Base-by-base conservation (phyloP, 2,329 filamentous ascomycete genomes). In the Penicillium sp. region DNA sequence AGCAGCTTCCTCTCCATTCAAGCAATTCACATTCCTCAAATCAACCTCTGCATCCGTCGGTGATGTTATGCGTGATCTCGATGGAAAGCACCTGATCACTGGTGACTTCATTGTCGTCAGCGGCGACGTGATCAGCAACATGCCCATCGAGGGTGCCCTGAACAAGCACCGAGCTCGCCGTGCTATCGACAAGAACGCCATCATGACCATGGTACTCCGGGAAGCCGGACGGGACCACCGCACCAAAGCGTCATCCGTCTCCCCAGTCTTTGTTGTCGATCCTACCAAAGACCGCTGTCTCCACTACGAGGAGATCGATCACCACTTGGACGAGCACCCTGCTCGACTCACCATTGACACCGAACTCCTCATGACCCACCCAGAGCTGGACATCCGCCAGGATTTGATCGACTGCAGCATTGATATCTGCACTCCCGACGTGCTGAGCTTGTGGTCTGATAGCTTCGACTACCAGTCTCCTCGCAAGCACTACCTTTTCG, bases 391-490 rank as follows among this genome's bases (percentile, higher is more conserved):
- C 66, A 81, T 97, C 21, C 86, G 93, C 39, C 86, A 89, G 62
- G 93, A 99, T 75, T 79, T 99, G 57, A 90, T 98, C 60, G 95
- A 99, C 74, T 93, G 91, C 66, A 90, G 91, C 52, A 95, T 99
- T 68, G 95, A 99, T 72, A 98, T 99, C 62, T 98, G 93, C 76
- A 98, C 95, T 1, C 93, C 93, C 0, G 95, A 98, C 70, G 93
- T 97, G 9, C 83, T 98, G 44, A 93, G 93, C 8, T 79, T 98
- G 56, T 99, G 95, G 91, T 95, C 92, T 9, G 95, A 99, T 76
- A 96, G 93, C 70, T 99, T 98, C 68, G 93, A 99, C 73, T 98
- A 96, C 73, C 92, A 97, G 72, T 83, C 92, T 8, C 91, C 93
- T 1, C 85, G 93, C 53, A 89, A 88, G 67, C 91, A 96, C 68